These are phyloP conservation scores for Trichophyton verrucosum DNA, from an alignment of 2,329 filamentous ascomycete species.

Conservation along the genomic window DNA sequence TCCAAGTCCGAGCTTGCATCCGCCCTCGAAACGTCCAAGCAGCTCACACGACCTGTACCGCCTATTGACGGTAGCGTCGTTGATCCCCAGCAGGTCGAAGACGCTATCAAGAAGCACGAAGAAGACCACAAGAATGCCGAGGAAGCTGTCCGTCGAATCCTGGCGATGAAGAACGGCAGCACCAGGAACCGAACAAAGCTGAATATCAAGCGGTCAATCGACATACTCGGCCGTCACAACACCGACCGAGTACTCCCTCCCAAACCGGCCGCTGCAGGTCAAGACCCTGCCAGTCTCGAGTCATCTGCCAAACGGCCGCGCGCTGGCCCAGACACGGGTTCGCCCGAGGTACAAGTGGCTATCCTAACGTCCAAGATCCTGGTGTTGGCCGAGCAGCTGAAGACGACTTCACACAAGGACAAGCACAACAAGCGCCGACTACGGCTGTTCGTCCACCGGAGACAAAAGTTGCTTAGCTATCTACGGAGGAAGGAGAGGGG, in stretches of 20 bases:
- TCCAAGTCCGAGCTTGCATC: slow-evolving; percentile 52
- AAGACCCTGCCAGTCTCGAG: slow-evolving; percentile 32
- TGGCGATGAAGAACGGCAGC: slow-evolving; percentile 62
- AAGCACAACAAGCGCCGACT: slow-evolving; percentile 91
- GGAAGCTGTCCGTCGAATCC: slow-evolving; percentile 67
- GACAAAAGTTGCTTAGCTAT: slow-evolving; percentile 81
- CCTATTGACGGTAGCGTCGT: slow-evolving; percentile 19
- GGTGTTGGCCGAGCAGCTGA: slow-evolving; percentile 59
- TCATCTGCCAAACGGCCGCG: slow-evolving; percentile 36
- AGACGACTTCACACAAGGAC: slow-evolving; percentile 63
- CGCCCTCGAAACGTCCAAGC: slow-evolving; percentile 55
- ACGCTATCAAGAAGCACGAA: slow-evolving; percentile 36
- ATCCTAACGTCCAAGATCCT: slow-evolving; percentile 92
- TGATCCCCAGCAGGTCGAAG: slow-evolving; percentile 30
- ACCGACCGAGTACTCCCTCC: slow-evolving; percentile 61
- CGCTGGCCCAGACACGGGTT: slow-evolving; percentile 84
- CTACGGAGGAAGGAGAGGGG: slow-evolving; percentile 81
- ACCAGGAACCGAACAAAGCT: slow-evolving; percentile 65
- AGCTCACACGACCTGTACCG: slow-evolving; percentile 39
- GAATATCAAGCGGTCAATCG: slow-evolving; percentile 73
- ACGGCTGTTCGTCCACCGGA: slow-evolving; percentile 68
- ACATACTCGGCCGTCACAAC: slow-evolving; percentile 79
- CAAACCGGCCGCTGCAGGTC: slow-evolving; percentile 36
- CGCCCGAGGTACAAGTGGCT: slow-evolving; percentile 92
- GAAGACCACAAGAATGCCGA: slow-evolving; percentile 53